phyloP scores from a whole-genome alignment of 768 basidiomycete species.

The Termitomyces sp. region DNA sequence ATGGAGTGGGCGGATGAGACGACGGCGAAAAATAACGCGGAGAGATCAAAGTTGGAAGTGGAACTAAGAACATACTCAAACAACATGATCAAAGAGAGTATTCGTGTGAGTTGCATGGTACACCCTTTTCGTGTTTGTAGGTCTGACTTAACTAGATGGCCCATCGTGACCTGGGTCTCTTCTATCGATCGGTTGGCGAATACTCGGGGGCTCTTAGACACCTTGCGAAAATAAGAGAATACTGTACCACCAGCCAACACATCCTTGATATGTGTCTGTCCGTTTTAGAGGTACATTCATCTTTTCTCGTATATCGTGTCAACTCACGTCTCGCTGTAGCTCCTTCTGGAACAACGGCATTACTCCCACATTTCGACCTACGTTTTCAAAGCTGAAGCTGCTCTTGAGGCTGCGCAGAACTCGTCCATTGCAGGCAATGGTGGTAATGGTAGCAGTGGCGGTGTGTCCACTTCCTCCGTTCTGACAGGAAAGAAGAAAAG shows the following conservation, averaged over 20 bases:
- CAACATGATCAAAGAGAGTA: constrained; percentile 99
- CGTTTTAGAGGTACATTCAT: constrained; percentile 57
- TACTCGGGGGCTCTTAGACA: constrained; percentile 67
- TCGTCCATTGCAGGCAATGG: constrained; percentile 20
- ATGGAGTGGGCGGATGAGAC: constrained; percentile 70
- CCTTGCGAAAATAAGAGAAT: constrained; percentile 90
- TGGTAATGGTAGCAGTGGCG: constrained; percentile 10
- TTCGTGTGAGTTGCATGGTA: constrained; percentile 55
- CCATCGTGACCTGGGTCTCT: constrained; percentile 81
- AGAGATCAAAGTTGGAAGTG: constrained; percentile 80
- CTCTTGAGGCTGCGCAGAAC: constrained; percentile 58
- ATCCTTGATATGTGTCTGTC: constrained; percentile 91
- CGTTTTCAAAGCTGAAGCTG: constrained; percentile 92
- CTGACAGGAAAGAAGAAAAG: constrained; percentile 38
- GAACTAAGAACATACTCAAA: constrained; percentile 93
- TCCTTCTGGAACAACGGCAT: constrained; percentile 81
- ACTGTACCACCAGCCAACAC: constrained; percentile 84
- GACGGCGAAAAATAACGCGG: constrained; percentile 59
- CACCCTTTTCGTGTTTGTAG: not conserved
- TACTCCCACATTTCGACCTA: constrained; percentile 88
- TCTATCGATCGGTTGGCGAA: constrained; percentile 71
- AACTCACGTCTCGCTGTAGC: constrained; percentile 31
- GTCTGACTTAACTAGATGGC: constrained; percentile 57
- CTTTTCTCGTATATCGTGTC: not conserved
- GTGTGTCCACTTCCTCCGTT: constrained; percentile 13